Base-by-base conservation (phyloP, 2,329 filamentous ascomycete genomes). In the Cadophora gregata region DNA sequence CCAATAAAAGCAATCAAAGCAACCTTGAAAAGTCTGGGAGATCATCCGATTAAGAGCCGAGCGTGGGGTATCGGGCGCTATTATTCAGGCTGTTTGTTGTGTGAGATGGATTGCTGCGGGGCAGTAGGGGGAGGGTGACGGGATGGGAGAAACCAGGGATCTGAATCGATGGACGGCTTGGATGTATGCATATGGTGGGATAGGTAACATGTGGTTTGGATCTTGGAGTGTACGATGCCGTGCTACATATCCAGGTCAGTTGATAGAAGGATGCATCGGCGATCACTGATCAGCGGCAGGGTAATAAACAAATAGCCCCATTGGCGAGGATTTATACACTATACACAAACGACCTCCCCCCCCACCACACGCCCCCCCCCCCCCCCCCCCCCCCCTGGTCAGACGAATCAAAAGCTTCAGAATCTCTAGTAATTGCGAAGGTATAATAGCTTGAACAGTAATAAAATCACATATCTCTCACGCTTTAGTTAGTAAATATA, bases 41-140 rank as follows among this genome's bases (percentile, higher is more conserved):
- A 62, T 38, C n/a, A 62, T 62, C 47, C 59, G 59, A 53, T 62
- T 29, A 27, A 51, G 47, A 36, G 47, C 14, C 29, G 31, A 53
- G 59, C 59, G 59, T 62, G 59, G 59, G 59, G 59, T 62, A 62
- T 19, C 29, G 31, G 4, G 16, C 50, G 50, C 50, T 53, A 53
- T 53, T 53, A 53, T 53, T 53, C 50, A 53, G 50, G 14, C 50
- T 53, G 50, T 53, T 19, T 31, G 50, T 2, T 4, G 29, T 19
- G 48, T 14, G 48, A 10, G 5, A 2, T 27, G 27, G 7, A 21
- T n/a, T 47, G n/a, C 19, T 47, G 42, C 19, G 42, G 42, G 42
- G 29, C 29, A 36, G 36, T 6, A 19, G 24, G 19, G 19, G 14
- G 7, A 53, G 10, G 10, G 24, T 25, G 48, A 9, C 29, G 48